These are phyloP conservation scores for Aureobasidium zeae DNA, from an alignment of 2,329 filamentous ascomycete species.

Conservation along the genomic window DNA sequence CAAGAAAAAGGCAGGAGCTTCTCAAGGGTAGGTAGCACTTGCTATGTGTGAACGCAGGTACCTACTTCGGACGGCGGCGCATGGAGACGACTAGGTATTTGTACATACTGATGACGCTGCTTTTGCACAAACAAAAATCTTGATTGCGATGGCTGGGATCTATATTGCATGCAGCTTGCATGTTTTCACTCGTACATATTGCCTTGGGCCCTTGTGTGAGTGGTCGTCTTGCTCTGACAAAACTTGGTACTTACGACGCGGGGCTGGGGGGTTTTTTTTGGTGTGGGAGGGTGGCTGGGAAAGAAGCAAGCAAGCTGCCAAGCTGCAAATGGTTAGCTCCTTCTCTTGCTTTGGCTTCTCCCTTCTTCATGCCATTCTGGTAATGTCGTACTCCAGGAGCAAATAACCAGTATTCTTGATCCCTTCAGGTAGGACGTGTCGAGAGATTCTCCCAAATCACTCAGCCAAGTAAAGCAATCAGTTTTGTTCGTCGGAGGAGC, in stretches of 20 bases:
- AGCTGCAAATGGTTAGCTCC: neutral
- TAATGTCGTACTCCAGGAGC: too few relatives aligned
- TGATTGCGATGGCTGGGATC: slow-evolving; percentile 33
- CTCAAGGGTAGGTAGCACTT: slow-evolving; percentile 6
- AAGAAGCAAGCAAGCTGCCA: slow-evolving; percentile 7
- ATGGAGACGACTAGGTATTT: neutral
- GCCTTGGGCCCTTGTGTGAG: slow-evolving; percentile 3
- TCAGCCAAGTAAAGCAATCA: too few relatives aligned
- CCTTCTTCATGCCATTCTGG: too few relatives aligned
- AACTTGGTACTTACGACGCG: neutral
- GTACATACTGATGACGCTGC: slow-evolving; percentile 10
- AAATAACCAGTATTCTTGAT: too few relatives aligned
- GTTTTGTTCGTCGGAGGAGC: too few relatives aligned
- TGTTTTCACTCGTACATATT: neutral
- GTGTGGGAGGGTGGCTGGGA: slow-evolving; percentile 11
- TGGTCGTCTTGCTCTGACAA: too few relatives aligned
- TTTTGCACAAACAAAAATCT: slow-evolving; percentile 4
- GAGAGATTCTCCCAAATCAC: too few relatives aligned
- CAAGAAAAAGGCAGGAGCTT: neutral
- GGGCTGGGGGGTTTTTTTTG: slow-evolving; percentile 5
- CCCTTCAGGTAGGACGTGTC: too few relatives aligned
- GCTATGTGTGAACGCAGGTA: neutral
- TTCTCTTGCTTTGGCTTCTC: neutral
- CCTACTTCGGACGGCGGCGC: neutral
- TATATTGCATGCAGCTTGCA: slow-evolving; percentile 21